Conservation (phyloP, 139 green algal genomes). For the Chlorokybus atmophyticus region DNA sequence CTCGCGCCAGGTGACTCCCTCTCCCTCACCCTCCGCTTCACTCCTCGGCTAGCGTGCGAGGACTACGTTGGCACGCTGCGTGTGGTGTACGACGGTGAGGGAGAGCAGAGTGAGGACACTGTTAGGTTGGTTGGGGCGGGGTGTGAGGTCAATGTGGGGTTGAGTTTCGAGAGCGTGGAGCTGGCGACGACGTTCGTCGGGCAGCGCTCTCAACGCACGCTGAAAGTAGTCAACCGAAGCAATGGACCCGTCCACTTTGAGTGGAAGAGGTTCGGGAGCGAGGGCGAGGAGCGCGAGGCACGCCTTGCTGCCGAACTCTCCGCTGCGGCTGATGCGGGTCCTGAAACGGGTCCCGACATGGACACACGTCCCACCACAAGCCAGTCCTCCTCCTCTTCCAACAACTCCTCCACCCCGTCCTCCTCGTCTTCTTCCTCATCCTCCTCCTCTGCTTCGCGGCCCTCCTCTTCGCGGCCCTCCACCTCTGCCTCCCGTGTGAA, state of each 20-base stretch:
- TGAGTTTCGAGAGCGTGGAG: conserved; percentile 28
- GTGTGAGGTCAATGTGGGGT: conserved; percentile 41
- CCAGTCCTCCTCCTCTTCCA: no score
- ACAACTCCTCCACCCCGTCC: no score
- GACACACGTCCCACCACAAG: no score
- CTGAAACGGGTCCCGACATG: no score
- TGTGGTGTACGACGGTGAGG: conserved; percentile 40
- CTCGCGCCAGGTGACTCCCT: conserved; percentile 49
- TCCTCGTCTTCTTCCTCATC: no score
- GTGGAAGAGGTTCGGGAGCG: conserved; percentile 10
- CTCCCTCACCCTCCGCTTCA: conserved; percentile 42
- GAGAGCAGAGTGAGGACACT: not conserved
- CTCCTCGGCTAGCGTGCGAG: conserved; percentile 23
- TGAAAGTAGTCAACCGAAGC: conserved; percentile 39
- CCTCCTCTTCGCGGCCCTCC: no score
- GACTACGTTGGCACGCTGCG: conserved; percentile 38
- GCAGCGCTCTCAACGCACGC: conserved; percentile 45
- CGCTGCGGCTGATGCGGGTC: not conserved
- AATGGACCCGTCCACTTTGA: conserved; percentile 26
- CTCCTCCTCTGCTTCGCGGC: no score
- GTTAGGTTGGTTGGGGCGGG: conserved; percentile 32
- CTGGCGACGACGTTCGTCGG: conserved; percentile 58
- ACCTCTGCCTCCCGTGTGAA: no score
- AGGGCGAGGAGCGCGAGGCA: conserved; percentile 32
- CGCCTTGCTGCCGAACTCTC: conserved; percentile 3